Conservation (phyloP, 2,329 filamentous ascomycete species). For the Lachnum nothofagi region DNA sequence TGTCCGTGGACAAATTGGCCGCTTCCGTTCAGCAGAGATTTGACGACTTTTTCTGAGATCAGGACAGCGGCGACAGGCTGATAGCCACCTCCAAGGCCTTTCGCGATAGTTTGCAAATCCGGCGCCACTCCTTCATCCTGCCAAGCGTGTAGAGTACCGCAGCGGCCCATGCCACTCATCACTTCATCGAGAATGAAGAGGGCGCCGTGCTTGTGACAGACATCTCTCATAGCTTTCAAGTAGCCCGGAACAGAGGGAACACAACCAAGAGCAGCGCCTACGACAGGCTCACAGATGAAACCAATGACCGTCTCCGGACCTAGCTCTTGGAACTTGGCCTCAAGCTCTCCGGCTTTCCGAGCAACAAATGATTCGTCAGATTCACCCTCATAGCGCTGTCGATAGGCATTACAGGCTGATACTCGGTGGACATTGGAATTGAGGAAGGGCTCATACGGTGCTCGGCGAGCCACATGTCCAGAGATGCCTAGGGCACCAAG, state of each 20-base stretch:
- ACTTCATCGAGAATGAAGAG: constrained; percentile 75
- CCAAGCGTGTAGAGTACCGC: constrained; percentile 52
- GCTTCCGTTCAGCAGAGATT: constrained; percentile 31
- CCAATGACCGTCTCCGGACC: constrained; percentile 60
- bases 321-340: constrained; percentile 54
- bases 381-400: constrained; percentile 47
- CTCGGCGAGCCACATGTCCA: constrained; percentile 54
- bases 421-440: constrained; percentile 51
- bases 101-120: constrained; percentile 63
- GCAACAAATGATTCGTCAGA: constrained; percentile 50
- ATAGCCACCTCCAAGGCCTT: constrained; percentile 61
- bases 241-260: constrained; percentile 64
- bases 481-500: constrained; percentile 57
- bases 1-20: constrained; percentile 32
- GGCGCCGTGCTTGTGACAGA: constrained; percentile 67
- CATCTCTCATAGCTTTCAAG: constrained; percentile 58
- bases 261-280: constrained; percentile 66
- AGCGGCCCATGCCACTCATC: constrained; percentile 55
- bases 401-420: constrained; percentile 60
- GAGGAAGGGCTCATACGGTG: constrained; percentile 53
- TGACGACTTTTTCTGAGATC: constrained; percentile 46
- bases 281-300: constrained; percentile 63
- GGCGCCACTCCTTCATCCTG: constrained; percentile 49
- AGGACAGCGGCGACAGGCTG: constrained; percentile 57
- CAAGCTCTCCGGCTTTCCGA: constrained; percentile 56